Conservation (phyloP, 192 early-diverging fungal species). For the Entophlyctis luteolus region DNA sequence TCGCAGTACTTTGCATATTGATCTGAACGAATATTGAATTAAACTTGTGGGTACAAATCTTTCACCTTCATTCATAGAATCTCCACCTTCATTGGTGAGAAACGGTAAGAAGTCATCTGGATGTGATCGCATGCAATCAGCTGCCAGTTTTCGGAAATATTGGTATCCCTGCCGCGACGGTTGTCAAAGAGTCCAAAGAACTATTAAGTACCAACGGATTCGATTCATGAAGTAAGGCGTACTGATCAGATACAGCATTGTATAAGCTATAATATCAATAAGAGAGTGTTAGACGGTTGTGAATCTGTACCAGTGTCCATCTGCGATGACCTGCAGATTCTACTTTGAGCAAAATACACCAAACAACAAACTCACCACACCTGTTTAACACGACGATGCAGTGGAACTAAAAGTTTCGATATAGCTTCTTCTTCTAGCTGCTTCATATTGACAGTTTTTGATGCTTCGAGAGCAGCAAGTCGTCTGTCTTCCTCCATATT, state of each 20-base stretch:
- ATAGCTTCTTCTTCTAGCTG: constrained; percentile 71
- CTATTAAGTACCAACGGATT: constrained; percentile 35
- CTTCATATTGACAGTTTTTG: constrained; percentile 68
- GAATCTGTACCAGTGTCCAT: constrained; percentile 81
- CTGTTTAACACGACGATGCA: constrained; percentile 63
- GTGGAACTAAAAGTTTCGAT: constrained; percentile 46
- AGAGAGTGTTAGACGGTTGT: background rate
- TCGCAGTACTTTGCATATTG: constrained; percentile 76
- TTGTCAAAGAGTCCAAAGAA: no score
- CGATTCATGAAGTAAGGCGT: constrained; percentile 46
- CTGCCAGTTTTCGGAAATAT: constrained; percentile 68
- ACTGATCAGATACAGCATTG: constrained; percentile 83
- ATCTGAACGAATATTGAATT: constrained; percentile 34
- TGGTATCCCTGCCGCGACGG: constrained; percentile 56
- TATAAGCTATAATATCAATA: constrained; percentile 55
- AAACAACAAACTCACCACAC: constrained; percentile 23
- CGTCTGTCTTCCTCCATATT: constrained; percentile 67
- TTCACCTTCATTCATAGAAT: constrained; percentile 63
- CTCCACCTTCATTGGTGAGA: constrained; percentile 73
- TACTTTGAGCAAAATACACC: background rate
- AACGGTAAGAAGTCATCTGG: constrained; percentile 90
- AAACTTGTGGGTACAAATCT: constrained; percentile 29
- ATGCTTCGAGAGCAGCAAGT: constrained; percentile 74
- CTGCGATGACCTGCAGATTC: constrained; percentile 60
- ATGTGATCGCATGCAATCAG: constrained; percentile 74